Base-by-base conservation (phyloP, 805 yeast genomes). In the Metschnikowia vanudenii region DNA sequence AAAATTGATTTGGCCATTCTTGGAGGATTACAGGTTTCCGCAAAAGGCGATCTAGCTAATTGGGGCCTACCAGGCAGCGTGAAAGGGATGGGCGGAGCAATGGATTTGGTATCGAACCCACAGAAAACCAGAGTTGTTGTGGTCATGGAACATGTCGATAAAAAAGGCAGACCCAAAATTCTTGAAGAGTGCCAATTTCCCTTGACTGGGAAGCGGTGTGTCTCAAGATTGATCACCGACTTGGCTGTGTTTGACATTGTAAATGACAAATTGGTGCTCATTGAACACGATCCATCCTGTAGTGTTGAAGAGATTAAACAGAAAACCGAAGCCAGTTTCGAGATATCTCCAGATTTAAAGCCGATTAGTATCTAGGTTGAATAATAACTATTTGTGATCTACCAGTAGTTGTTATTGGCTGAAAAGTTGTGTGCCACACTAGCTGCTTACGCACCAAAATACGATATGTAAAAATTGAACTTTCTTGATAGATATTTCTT, bases 71-170 rank as follows among this genome's bases (percentile, higher is more conserved):
- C 81, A 1, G 79, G 80, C 7, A 62, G 68, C 47, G 70, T 76
- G 37, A 74, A 73, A 56, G 80, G 80, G 16, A 76, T 75, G 75
- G 80, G 80, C 20, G 80, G 80, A 14, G 80, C 80, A 19, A 76
- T 76, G 80, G 80, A 75, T 54, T 65, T 76, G 19, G 79, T 74
- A 5, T 69, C 77, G 6, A 73, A 74, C 52, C 78, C 79, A 13
- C 59, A 60, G 22, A 58, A 65, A 30, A 76, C 80, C 4, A 61
- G 63, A 43, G 79, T 76, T 14, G 72, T 76, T 29, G 78, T 73
- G 11, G 62, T 71, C 43, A 75, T 74, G 65, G 79, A 76, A 47
- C 80, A 76, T 53, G 65, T 64, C 28, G 79, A 75, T 53, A 71
- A 68, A 56, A 67, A 73, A 55, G 79, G 79, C 24, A 58, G 68